A percentile compares a stretch with the other conserved stretches of the same genome.
phyloP scores from a whole-genome alignment of 352 stramenopile species.

The Globisporangium heterothallicum region DNA sequence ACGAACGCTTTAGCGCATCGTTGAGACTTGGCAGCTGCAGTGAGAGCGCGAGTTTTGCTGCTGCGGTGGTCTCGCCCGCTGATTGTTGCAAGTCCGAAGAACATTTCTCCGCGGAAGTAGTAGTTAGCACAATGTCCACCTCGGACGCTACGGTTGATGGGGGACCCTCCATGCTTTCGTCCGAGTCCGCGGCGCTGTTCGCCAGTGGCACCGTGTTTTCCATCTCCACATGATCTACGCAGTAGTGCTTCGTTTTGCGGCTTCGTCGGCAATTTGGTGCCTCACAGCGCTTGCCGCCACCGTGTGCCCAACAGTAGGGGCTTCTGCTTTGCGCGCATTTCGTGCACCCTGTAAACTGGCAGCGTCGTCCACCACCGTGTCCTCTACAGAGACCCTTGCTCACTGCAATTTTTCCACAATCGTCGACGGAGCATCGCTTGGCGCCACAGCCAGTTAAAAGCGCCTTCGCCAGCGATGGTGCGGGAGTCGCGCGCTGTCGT shows the following conservation, averaged over 20 bases:
- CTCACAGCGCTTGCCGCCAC: constrained; percentile 69
- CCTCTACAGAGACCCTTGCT: constrained; percentile 65
- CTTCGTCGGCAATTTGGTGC: constrained; percentile 56
- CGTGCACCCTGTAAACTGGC: constrained; percentile 53
- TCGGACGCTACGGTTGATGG: constrained; percentile 28
- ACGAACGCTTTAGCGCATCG: constrained; percentile 30
- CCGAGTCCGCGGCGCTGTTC: constrained; percentile 28
- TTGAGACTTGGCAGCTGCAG: constrained; percentile 38
- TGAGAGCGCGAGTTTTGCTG: constrained; percentile 18
- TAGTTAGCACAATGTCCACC: constrained; percentile 18
- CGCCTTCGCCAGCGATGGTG: constrained; percentile 31
- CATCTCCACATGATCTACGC: constrained; percentile 72
- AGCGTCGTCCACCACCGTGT: constrained; percentile 65
- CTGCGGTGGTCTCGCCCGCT: constrained; percentile 17
- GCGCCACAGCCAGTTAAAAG: constrained; percentile 47
- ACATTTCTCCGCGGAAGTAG: constrained; percentile 6
- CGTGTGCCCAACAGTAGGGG: constrained; percentile 70
- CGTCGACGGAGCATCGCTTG: constrained; percentile 61
- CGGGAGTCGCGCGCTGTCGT: constrained; percentile 31
- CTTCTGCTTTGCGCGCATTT: constrained; percentile 76
- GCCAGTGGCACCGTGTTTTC: constrained; percentile 32
- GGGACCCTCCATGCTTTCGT: constrained; percentile 36
- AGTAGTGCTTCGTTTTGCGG: constrained; percentile 74
- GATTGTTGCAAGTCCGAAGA: constrained; percentile 6
- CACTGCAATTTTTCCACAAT: constrained; percentile 70